Evolutionary conservation across 352 stramenopile genomes (phyloP).

Genomic region (Phytopythium sindhum): DNA sequence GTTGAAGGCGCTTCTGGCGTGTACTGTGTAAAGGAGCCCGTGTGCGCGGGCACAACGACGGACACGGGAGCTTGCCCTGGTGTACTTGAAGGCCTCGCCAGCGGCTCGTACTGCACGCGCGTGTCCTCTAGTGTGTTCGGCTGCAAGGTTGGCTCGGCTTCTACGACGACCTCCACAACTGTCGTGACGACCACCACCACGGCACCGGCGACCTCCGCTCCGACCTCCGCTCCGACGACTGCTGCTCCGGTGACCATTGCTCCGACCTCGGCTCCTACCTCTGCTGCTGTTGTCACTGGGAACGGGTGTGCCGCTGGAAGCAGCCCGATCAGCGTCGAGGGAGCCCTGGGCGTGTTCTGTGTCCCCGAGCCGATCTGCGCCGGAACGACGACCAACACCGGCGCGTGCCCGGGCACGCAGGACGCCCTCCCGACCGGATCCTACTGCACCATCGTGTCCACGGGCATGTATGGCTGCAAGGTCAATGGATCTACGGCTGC

Average conservation of each 20-base stretch:
- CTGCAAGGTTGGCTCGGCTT: slow-evolving; percentile 7
- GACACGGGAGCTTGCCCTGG: slow-evolving; percentile 13
- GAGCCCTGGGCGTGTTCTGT: slow-evolving; percentile 15
- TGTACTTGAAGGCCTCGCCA: slow-evolving; percentile 9
- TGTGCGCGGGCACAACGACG: slow-evolving; percentile 12
- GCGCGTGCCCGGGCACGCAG: slow-evolving; percentile 12
- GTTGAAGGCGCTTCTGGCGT: slow-evolving; percentile 10
- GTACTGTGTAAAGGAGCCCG: slow-evolving; percentile 19
- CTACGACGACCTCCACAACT: not conserved
- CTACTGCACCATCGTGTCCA: slow-evolving; percentile 21
- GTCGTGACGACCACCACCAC: not conserved
- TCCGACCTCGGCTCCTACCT: not conserved
- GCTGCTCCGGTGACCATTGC: not conserved
- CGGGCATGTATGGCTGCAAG: slow-evolving; percentile 26
- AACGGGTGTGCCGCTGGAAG: slow-evolving; percentile 8
- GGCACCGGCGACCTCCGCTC: not conserved
- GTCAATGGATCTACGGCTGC: not conserved
- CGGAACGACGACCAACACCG: slow-evolving; percentile 5
- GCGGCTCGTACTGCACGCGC: slow-evolving; percentile 18
- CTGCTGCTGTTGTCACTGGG: not conserved
- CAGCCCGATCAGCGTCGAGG: slow-evolving; percentile 25
- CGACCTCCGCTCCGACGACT: not conserved
- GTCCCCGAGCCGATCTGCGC: slow-evolving; percentile 13
- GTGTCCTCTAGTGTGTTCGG: slow-evolving; percentile 28
- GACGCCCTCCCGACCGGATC: slow-evolving; percentile 13